phyloP scores from a whole-genome alignment of 371 early-diverging fungal species.

The Rhizopus delemar region DNA sequence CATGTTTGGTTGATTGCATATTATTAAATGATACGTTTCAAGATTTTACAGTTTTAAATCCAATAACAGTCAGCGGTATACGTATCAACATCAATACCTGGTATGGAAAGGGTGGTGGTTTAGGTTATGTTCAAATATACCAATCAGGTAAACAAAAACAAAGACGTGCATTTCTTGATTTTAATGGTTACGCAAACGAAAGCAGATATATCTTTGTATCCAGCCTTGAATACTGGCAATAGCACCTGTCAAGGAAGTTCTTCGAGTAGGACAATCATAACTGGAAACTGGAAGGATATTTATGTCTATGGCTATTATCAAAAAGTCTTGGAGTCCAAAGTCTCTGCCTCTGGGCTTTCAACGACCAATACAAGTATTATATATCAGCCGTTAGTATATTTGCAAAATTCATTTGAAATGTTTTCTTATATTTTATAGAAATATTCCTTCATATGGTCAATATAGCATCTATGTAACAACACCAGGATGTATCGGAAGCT shows the following conservation, averaged over 20 bases:
- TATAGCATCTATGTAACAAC: constrained; percentile 63
- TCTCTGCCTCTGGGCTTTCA: constrained; percentile 31
- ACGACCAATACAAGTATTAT: constrained; percentile 45
- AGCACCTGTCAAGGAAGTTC: not conserved
- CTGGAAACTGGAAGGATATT: constrained; percentile 34
- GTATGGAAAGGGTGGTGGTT: constrained; percentile 77
- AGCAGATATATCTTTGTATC: constrained; percentile 11
- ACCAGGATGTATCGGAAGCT: constrained; percentile 65
- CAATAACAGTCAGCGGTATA: constrained; percentile 42
- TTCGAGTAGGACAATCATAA: not conserved
- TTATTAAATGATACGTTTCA: constrained; percentile 36
- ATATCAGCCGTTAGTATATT: constrained; percentile 41
- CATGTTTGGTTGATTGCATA: constrained; percentile 57
- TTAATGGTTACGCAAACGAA: not conserved
- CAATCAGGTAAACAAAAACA: constrained; percentile 49
- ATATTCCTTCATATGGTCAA: constrained; percentile 62
- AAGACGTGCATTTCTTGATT: not conserved
- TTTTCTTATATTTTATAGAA: constrained; percentile 1
- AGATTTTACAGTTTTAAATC: constrained; percentile 53
- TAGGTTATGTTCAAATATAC: constrained; percentile 67
- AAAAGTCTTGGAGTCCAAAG: constrained; percentile 31
- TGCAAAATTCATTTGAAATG: not conserved
- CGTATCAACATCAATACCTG: constrained; percentile 68
- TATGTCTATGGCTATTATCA: constrained; percentile 41
- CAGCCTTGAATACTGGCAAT: not conserved